Percentiles rank a stretch among this genome's conserved stretches.
Conservation (phyloP, 805 yeast genomes). For the Cyberlindnera veronae region DNA sequence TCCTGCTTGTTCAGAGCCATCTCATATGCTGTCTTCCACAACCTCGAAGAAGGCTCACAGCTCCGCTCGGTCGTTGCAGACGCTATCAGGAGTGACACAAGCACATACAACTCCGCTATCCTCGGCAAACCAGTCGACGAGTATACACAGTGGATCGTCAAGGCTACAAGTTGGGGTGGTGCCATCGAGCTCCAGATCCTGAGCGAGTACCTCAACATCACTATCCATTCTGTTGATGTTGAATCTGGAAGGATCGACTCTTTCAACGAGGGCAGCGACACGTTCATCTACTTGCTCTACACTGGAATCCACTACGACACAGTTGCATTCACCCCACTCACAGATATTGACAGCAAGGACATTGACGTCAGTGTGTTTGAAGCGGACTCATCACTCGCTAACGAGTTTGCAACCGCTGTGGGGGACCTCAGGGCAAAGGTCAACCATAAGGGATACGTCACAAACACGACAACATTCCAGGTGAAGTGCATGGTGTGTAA, state of each 20-base stretch:
- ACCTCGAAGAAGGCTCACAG: conserved; percentile 41
- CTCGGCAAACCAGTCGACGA: conserved; percentile 48
- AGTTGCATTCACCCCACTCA: conserved; percentile 34
- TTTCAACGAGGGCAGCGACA: conserved; percentile 37
- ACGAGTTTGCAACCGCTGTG: conserved; percentile 36
- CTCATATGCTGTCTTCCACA: conserved; percentile 46
- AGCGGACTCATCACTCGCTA: conserved; percentile 30
- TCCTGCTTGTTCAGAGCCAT: conserved; percentile 73
- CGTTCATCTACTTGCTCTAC: conserved; percentile 54
- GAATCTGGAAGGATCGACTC: conserved; percentile 55
- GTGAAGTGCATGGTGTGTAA: conserved; percentile 58
- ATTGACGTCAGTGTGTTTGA: conserved; percentile 43
- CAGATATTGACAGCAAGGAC: conserved; percentile 28
- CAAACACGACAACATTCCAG: conserved; percentile 59
- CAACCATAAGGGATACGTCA: conserved; percentile 52
- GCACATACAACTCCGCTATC: conserved; percentile 50
- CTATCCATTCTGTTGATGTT: conserved; percentile 61
- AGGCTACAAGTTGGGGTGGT: conserved; percentile 75
- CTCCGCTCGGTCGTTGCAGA: conserved; percentile 51
- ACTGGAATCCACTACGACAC: conserved; percentile 76
- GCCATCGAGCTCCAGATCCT: conserved; percentile 71
- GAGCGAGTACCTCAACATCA: conserved; percentile 46
- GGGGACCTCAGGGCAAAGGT: conserved; percentile 40
- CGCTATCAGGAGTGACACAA: conserved; percentile 39
- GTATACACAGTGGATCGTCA: conserved; percentile 59